Evolutionary conservation across 495 filamentous ascomycete species (phyloP).

Genomic region (Jackrogersella minutella): DNA sequence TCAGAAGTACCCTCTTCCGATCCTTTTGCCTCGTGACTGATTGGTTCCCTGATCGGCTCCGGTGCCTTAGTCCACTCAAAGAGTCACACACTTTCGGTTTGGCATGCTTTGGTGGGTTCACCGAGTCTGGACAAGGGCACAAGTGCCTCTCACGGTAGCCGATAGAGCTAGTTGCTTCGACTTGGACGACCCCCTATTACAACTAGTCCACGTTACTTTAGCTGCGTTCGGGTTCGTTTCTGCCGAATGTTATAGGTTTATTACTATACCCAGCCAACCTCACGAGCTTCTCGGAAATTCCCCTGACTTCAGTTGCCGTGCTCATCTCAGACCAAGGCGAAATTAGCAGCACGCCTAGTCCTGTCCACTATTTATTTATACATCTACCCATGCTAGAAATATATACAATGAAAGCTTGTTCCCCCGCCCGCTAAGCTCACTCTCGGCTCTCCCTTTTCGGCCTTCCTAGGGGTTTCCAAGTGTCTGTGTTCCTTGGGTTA

Average conservation of each 20-base stretch:
- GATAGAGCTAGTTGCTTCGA: slow-evolving; percentile 21
- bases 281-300: slow-evolving; percentile 4
- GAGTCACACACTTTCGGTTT: slow-evolving; percentile 24
- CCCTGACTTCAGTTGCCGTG: slow-evolving; percentile 8
- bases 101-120: slow-evolving; percentile 20
- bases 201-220: not conserved
- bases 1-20: slow-evolving; percentile 14
- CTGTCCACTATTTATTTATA: slow-evolving; percentile 15
- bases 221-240: slow-evolving; percentile 8
- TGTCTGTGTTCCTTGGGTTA: not conserved
- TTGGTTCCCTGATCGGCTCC: slow-evolving; percentile 25
- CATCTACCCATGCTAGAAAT: slow-evolving; percentile 26
- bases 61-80: slow-evolving; percentile 9
- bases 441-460: slow-evolving; percentile 34
- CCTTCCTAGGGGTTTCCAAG: not conserved
- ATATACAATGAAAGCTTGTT: slow-evolving; percentile 31
- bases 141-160: slow-evolving; percentile 11
- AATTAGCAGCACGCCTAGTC: slow-evolving; percentile 23
- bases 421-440: slow-evolving; percentile 28
- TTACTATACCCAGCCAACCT: slow-evolving; percentile 5
- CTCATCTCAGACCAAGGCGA: slow-evolving; percentile 24
- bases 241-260: slow-evolving; percentile 17
- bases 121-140: slow-evolving; percentile 21
- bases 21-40: slow-evolving; percentile 11
- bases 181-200: slow-evolving; percentile 11